Evolutionary conservation across 768 basidiomycete genomes (phyloP).

Genomic region (Pleurotus cornucopiae): DNA sequence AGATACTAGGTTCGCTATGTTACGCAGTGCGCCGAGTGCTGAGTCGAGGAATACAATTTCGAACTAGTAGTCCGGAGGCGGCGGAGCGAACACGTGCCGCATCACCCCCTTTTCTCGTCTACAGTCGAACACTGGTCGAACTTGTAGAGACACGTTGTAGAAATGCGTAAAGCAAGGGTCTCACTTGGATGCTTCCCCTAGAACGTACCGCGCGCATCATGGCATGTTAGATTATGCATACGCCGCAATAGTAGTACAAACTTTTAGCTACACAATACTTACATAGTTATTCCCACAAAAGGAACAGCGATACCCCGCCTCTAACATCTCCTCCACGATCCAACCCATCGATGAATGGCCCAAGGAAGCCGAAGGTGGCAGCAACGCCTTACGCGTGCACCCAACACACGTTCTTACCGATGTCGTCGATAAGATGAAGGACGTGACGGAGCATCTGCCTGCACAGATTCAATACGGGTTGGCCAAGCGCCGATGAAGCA

Average conservation of each 20-base stretch:
- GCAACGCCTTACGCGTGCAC: conserved; percentile 76
- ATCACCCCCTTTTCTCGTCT: too few species aligned
- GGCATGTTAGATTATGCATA: too few species aligned
- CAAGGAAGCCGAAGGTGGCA: conserved; percentile 44
- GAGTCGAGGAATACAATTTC: too few species aligned
- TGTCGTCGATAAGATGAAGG: conserved; percentile 75
- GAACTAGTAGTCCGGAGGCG: too few species aligned
- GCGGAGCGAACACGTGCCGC: too few species aligned
- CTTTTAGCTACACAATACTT: conserved; percentile 34
- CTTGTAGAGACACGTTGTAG: too few species aligned
- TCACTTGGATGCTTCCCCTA: too few species aligned
- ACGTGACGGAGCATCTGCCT: conserved; percentile 82
- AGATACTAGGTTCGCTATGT: too few species aligned
- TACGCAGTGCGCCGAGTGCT: too few species aligned
- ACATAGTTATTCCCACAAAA: conserved; percentile 70
- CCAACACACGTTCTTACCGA: conserved; percentile 77
- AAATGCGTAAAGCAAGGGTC: too few species aligned
- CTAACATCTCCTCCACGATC: conserved; percentile 61
- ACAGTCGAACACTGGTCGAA: too few species aligned
- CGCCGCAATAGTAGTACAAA: neutral
- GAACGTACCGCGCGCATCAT: too few species aligned
- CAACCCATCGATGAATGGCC: conserved; percentile 42
- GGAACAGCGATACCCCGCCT: conserved; percentile 64
- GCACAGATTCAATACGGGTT: conserved; percentile 14
- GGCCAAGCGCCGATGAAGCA: conserved; percentile 7